Conservation (phyloP, 1,139 yeast species). For the Saccharomycopsis hybrid region DNA sequence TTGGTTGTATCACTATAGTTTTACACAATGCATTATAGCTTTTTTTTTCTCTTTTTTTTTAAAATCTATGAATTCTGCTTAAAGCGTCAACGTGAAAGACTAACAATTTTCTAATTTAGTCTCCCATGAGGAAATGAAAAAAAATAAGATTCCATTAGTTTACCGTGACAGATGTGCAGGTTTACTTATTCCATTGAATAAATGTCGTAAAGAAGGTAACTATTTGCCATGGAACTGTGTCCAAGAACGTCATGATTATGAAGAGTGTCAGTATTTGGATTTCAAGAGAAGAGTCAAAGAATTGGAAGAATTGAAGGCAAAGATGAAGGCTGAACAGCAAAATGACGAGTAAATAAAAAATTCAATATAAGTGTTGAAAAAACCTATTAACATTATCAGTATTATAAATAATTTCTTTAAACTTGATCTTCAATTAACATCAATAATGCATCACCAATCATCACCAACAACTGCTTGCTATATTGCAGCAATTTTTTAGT, state of each 20-base stretch:
- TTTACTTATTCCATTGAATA: conserved; percentile 58
- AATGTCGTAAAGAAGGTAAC: conserved; percentile 49
- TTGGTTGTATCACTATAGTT: too few species aligned
- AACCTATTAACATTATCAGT: too few species aligned
- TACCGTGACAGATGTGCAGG: conserved; percentile 87
- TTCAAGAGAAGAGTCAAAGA: conserved; percentile 77
- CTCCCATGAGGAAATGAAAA: conserved; percentile 79
- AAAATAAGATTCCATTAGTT: conserved; percentile 69
- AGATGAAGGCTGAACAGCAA: conserved; percentile 21
- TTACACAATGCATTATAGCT: too few species aligned
- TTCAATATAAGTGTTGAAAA: not conserved
- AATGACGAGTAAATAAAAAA: not conserved
- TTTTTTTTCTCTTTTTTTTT: too few species aligned
- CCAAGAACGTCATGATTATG: conserved; percentile 79
- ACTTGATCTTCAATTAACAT: too few species aligned
- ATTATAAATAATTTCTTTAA: too few species aligned
- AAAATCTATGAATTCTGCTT: too few species aligned
- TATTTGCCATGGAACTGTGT: conserved; percentile 66
- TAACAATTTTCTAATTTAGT: conserved; percentile 33
- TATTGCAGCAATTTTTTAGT: too few species aligned
- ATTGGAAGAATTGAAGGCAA: conserved; percentile 50
- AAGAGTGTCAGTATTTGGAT: conserved; percentile 79
- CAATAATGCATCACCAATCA: too few species aligned
- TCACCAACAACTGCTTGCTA: too few species aligned
- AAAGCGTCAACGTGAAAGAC: too few species aligned